phyloP scores from a whole-genome alignment of 2,329 filamentous ascomycete genomes.

The Pseudohalonectria lignicola region DNA sequence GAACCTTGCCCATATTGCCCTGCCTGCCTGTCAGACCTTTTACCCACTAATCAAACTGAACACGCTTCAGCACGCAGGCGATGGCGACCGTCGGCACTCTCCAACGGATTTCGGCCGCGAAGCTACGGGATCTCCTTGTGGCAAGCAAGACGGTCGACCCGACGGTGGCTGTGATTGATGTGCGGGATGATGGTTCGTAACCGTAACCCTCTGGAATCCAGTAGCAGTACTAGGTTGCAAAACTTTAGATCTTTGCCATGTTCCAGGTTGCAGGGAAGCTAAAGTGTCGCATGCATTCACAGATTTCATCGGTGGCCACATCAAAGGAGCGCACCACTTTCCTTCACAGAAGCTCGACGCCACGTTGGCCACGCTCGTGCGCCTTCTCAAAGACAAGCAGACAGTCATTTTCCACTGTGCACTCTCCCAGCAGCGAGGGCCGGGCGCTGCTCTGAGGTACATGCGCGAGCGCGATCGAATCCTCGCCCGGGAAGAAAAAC shows the following conservation, averaged over 20 bases:
- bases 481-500: slow-evolving; percentile 9
- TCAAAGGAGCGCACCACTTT: slow-evolving; percentile 64
- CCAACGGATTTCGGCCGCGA: slow-evolving; percentile 54
- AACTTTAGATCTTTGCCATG: no score
- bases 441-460: slow-evolving; percentile 72
- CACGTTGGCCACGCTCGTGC: slow-evolving; percentile 71
- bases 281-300: slow-evolving; percentile 1
- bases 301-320: slow-evolving; percentile 91
- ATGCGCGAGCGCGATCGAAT: slow-evolving; percentile 54
- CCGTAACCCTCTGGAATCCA: background rate
- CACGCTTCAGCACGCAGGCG: no score
- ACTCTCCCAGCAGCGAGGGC: slow-evolving; percentile 82
- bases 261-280: slow-evolving; percentile 1
- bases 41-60: no score
- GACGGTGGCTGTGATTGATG: slow-evolving; percentile 69
- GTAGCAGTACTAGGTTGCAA: no score
- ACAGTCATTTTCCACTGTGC: slow-evolving; percentile 92
- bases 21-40: no score
- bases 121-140: slow-evolving; percentile 56
- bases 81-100: slow-evolving; percentile 52
- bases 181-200: slow-evolving; percentile 64
- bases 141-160: slow-evolving; percentile 29
- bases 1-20: no score
- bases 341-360: slow-evolving; percentile 64
- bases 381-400: slow-evolving; percentile 64